These are phyloP conservation scores for Podaxis rugospora DNA, from an alignment of 768 basidiomycete species.

Conservation along the genomic window DNA sequence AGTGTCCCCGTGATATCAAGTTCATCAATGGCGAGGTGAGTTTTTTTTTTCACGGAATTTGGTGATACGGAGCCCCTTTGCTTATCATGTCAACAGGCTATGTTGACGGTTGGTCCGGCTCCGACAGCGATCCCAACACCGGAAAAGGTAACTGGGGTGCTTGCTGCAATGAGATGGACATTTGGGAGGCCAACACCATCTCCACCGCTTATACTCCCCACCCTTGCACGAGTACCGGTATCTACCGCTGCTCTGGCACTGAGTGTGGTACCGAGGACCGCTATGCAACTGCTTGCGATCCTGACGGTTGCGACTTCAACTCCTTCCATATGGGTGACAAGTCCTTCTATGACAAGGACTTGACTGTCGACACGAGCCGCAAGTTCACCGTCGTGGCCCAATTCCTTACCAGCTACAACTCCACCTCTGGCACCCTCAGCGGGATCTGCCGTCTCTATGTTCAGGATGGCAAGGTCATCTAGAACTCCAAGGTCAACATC, in stretches of 20 bases:
- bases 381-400: constrained; percentile 22
- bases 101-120: constrained; percentile 16
- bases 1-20: constrained; percentile 19
- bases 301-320: constrained; percentile 21
- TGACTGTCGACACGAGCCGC: constrained; percentile 19
- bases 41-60: neutral
- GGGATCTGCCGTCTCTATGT: constrained; percentile 19
- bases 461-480: constrained; percentile 19
- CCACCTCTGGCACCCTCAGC: constrained; percentile 16
- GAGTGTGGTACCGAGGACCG: constrained; percentile 14
- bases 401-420: constrained; percentile 18
- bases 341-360: constrained; percentile 17
- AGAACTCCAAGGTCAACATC: constrained; percentile 17
- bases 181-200: constrained; percentile 22
- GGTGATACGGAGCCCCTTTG: neutral
- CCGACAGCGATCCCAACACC: constrained; percentile 16
- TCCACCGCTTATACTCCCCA: constrained; percentile 20
- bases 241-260: constrained; percentile 16
- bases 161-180: constrained; percentile 22
- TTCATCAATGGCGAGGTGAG: constrained; percentile 17
- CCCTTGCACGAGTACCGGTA: constrained; percentile 16
- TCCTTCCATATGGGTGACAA: constrained; percentile 19
- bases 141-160: constrained; percentile 17
- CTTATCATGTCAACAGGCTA: constrained; percentile 11
- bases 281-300: constrained; percentile 17